These are phyloP conservation scores for Isatis tinctoria DNA, from an alignment of 345 rosid genomes.

Conservation along the genomic window DNA sequence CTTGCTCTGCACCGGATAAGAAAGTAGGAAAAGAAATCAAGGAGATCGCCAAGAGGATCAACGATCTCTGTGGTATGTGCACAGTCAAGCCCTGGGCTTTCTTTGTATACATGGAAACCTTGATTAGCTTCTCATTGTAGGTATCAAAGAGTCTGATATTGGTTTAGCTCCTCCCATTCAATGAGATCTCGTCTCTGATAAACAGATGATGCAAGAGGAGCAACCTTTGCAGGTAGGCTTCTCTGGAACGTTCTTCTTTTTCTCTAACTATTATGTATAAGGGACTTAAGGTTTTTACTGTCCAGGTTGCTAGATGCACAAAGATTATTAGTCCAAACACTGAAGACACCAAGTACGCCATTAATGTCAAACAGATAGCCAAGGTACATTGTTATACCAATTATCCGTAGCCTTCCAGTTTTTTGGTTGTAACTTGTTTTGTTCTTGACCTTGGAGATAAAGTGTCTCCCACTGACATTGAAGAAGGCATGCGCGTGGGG, in stretches of 20 bases:
- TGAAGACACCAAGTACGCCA: constrained; percentile 92
- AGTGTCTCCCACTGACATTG: constrained; percentile 94
- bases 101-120: not conserved
- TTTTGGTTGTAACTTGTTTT: constrained; percentile 1
- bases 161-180: constrained; percentile 97
- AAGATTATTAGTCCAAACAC: constrained; percentile 94
- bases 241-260: not conserved
- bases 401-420: not conserved
- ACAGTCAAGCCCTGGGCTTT: too few species aligned
- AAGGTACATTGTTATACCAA: constrained; percentile 46
- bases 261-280: not conserved
- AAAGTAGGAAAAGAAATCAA: constrained; percentile 88
- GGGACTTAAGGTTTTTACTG: not conserved
- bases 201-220: constrained; percentile 99
- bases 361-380: constrained; percentile 95
- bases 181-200: constrained; percentile 99
- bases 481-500: constrained; percentile 99
- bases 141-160: constrained; percentile 96
- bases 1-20: constrained; percentile 80
- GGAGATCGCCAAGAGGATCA: constrained; percentile 84
- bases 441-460: constrained; percentile 66
- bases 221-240: constrained; percentile 72
- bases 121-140: constrained; percentile 28
- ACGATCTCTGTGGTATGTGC: constrained; percentile 74
- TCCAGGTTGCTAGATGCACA: constrained; percentile 92